Percentiles rank a stretch among this genome's conserved stretches.
Evolutionary conservation across 2,329 filamentous ascomycete genomes (phyloP).

Genomic region (Aschersonia sp.): DNA sequence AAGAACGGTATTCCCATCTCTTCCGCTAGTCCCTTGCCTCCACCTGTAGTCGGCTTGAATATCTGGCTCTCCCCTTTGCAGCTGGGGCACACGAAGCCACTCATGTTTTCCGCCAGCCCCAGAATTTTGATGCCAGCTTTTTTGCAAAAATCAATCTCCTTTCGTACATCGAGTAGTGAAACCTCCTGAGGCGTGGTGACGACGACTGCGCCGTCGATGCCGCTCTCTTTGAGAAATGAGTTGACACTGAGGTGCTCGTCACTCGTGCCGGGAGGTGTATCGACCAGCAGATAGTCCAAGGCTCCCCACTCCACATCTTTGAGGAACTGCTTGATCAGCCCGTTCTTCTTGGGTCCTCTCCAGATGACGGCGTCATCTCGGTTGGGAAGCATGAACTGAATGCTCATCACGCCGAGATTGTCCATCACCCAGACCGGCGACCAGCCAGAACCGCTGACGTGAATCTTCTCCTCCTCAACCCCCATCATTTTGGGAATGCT

Average conservation of each 20-base stretch:
- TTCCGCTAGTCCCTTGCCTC: slow-evolving; percentile 62
- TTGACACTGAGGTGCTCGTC: slow-evolving; percentile 95
- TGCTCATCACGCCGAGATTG: slow-evolving; percentile 90
- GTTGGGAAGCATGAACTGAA: slow-evolving; percentile 95
- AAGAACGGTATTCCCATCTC: slow-evolving; percentile 84
- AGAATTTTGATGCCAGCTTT: slow-evolving; percentile 85
- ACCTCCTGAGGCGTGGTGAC: slow-evolving; percentile 95
- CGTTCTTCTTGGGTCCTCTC: slow-evolving; percentile 97
- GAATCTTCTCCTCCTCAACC: slow-evolving; percentile 84
- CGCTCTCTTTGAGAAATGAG: slow-evolving; percentile 75
- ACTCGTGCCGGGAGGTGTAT: slow-evolving; percentile 88
- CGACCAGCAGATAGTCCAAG: slow-evolving; percentile 81
- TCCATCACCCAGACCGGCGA: slow-evolving; percentile 91
- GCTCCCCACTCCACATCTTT: slow-evolving; percentile 98
- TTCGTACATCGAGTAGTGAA: slow-evolving; percentile 77
- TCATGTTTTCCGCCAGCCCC: slow-evolving; percentile 96
- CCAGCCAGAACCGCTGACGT: slow-evolving; percentile 80
- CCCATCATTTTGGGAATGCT: slow-evolving; percentile 99
- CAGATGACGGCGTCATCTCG: slow-evolving; percentile 93
- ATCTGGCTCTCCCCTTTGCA: slow-evolving; percentile 75
- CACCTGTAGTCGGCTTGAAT: slow-evolving; percentile 82
- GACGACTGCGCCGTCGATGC: slow-evolving; percentile 84
- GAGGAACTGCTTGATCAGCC: slow-evolving; percentile 91
- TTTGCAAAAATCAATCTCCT: slow-evolving; percentile 93
- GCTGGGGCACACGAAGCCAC: slow-evolving; percentile 86